A percentile compares a stretch with the other conserved stretches of the same genome.
Evolutionary conservation across 1,284 basidiomycete species (phyloP).

Genomic region (Trichosporon asahii): DNA sequence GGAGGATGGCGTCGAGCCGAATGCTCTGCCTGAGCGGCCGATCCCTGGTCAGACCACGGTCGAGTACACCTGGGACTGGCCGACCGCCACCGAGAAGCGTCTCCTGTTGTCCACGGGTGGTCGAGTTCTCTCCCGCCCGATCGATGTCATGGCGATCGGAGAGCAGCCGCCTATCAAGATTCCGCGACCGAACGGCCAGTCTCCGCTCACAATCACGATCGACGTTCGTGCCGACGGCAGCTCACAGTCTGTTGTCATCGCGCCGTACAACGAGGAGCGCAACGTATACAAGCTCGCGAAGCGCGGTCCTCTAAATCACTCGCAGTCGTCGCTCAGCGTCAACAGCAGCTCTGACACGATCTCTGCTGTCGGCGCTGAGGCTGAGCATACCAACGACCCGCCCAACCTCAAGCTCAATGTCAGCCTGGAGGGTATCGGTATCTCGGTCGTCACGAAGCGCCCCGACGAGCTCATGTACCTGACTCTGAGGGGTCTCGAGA

Average conservation of each 20-base stretch:
- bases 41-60: conserved; percentile 30
- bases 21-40: conserved; percentile 44
- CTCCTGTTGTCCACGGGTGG: conserved; percentile 67
- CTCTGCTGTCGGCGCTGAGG: conserved; percentile 69
- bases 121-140: conserved; percentile 58
- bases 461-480: conserved; percentile 89
- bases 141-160: conserved; percentile 97
- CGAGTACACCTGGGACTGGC: conserved; percentile 90
- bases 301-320: conserved; percentile 33
- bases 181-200: conserved; percentile 17
- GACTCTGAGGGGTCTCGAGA: conserved; percentile 71
- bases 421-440: conserved; percentile 84
- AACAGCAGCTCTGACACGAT: conserved; percentile 5
- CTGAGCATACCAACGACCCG: conserved; percentile 67
- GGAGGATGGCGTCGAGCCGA: conserved; percentile 48
- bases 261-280: conserved; percentile 77
- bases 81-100: conserved; percentile 78
- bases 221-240: conserved; percentile 90
- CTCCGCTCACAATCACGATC: conserved; percentile 72
- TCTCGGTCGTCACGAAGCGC: conserved; percentile 85
- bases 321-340: conserved; percentile 21
- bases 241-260: conserved; percentile 82
- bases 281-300: conserved; percentile 84
- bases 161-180: conserved; percentile 88
- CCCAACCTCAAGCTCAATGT: conserved; percentile 68